Percentiles rank a stretch among this genome's conserved stretches.
Conservation (phyloP, 139 green algal genomes). For the Auxenochlorella protothecoides region DNA sequence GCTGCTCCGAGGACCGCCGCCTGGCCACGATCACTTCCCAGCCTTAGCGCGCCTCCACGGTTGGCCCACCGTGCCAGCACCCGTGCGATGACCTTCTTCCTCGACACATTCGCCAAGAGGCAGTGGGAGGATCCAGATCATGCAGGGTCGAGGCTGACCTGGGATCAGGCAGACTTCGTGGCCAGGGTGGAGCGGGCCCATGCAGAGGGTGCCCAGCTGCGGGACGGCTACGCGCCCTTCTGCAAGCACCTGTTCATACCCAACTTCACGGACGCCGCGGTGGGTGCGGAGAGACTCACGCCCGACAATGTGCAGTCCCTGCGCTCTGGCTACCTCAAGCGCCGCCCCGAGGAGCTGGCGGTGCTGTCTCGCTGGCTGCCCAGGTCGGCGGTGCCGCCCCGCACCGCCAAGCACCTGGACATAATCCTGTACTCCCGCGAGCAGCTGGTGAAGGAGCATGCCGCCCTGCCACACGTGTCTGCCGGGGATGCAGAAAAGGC, state of each 20-base stretch:
- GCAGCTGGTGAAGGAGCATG: conserved; percentile 74
- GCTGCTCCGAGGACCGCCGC: no score
- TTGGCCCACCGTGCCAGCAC: no score
- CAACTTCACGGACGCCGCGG: conserved; percentile 64
- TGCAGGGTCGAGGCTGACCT: conserved; percentile 36
- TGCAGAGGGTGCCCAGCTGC: conserved; percentile 25
- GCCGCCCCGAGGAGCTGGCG: conserved; percentile 71
- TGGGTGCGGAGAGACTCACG: conserved; percentile 60
- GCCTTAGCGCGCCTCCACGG: no score
- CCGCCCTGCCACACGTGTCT: conserved; percentile 43
- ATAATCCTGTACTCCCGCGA: conserved; percentile 89
- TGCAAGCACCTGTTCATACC: conserved; percentile 93
- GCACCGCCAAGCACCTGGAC: conserved; percentile 72
- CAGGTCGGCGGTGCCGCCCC: conserved; percentile 30
- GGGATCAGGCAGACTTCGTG: conserved; percentile 61
- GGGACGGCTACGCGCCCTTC: conserved; percentile 88
- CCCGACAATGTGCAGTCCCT: conserved; percentile 63
- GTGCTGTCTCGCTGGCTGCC: conserved; percentile 57
- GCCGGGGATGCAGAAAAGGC: no score
- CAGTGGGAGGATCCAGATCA: conserved; percentile 77
- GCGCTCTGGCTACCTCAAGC: conserved; percentile 53
- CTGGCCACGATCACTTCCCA: no score
- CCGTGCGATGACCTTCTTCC: conserved; percentile 50
- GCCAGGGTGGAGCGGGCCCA: conserved; percentile 43
- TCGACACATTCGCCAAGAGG: conserved; percentile 69